Evolutionary conservation across 768 basidiomycete genomes (phyloP), one percentile per base, ranked within the genome.

Genomic region (Leucocoprinus leucothites): DNA sequence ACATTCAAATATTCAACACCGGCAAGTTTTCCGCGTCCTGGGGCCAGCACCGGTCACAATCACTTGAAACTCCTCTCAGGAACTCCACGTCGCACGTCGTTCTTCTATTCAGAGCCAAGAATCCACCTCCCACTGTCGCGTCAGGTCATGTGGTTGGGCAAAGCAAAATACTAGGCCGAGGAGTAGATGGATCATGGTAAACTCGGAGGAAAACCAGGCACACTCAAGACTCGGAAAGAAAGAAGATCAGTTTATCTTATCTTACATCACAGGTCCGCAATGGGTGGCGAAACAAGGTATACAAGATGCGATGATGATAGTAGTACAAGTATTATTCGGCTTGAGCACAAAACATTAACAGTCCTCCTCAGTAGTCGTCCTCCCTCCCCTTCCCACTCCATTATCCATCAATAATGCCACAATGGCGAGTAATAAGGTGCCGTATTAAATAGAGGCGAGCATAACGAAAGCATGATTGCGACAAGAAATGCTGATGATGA

Each of bases 371-470:
- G 11, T 31, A 11, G 31, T 31, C 31, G 31, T 11, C 31, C 31
- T 24, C 48, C 26, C n/a, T 18, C 13, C 58, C 36, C 35, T 53
- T 51, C 49, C 51, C 51, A 49, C 34, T 52, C 43, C 52, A 40
- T 58, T 22, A 26, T 57, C 57, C 51, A 44, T 46, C 52, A 59
- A 61, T 60, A 63, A 60, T 40, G 52, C 51, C 51, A 40, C 58
- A 48, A 58, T 53, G 60, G 59, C 59, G 58, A 61, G 57, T 34
- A 28, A 31, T 55, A 55, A 46, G 45, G 47, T 48, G 54, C n/a
- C 28, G 47, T 40, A 49, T 56, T 56, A 56, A 56, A 56, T 56
- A 56, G 47, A 14, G 51, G 47, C 42, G 53, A 56, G 19, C 35
- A 57, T 57, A 61, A 54, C 57, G 60, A 61, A 52, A 58, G 46